These are phyloP conservation scores for Spencermartinsiella ligniputridi DNA, from an alignment of 1,139 yeast species.

Conservation along the genomic window DNA sequence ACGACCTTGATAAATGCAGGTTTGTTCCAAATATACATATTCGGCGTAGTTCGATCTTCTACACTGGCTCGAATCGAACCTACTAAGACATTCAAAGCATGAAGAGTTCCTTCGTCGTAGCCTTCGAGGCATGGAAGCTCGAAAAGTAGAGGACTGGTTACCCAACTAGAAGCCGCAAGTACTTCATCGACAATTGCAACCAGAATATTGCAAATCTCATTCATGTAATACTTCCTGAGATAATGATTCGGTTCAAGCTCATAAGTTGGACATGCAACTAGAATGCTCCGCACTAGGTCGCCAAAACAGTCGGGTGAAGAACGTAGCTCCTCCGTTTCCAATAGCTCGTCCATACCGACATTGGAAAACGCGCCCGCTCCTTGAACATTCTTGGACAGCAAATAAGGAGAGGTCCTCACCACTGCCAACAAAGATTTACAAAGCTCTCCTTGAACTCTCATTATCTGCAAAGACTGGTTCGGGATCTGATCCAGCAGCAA, in stretches of 20 bases:
- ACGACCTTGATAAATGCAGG: constrained; percentile 33
- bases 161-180: constrained; percentile 19
- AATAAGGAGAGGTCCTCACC: not conserved
- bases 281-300: constrained; percentile 22
- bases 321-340: not conserved
- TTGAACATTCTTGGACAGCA: not conserved
- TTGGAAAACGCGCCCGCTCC: constrained; percentile 6
- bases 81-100: constrained; percentile 16
- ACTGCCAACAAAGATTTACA: constrained; percentile 12
- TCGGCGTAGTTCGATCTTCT: constrained; percentile 14
- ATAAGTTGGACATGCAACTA: constrained; percentile 22
- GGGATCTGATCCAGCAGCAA: constrained; percentile 56
- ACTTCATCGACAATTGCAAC: constrained; percentile 17
- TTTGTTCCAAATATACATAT: constrained; percentile 17
- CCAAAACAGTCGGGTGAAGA: constrained; percentile 18
- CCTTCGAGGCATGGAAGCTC: constrained; percentile 20
- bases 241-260: constrained; percentile 20
- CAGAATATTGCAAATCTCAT: constrained; percentile 20
- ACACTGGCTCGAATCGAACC: constrained; percentile 15
- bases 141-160: constrained; percentile 16
- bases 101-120: constrained; percentile 13
- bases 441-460: constrained; percentile 46
- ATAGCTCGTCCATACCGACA: not conserved
- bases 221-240: constrained; percentile 20
- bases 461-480: constrained; percentile 51